A percentile compares a stretch with the other conserved stretches of the same genome.
phyloP scores from a whole-genome alignment of 2,329 filamentous ascomycete species.

The Stagonosporopsis chrysanthemi region DNA sequence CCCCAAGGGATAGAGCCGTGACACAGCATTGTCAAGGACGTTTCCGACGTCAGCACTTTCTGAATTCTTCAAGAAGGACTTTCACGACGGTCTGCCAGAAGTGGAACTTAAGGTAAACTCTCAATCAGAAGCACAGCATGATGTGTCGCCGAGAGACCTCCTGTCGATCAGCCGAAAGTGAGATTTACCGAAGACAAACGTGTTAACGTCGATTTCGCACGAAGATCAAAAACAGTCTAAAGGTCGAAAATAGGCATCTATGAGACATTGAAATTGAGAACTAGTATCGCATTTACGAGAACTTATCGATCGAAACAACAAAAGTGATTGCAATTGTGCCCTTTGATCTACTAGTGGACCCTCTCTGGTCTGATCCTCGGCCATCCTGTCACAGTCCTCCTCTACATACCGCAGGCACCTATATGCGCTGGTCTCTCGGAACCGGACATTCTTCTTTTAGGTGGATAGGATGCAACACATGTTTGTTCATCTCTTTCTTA shows the following conservation, averaged over 20 bases:
- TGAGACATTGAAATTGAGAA: too few species aligned
- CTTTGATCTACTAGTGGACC: neutral
- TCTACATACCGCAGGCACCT: neutral
- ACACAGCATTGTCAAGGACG: neutral
- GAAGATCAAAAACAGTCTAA: too few species aligned
- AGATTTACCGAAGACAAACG: too few species aligned
- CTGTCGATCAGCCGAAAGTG: too few species aligned
- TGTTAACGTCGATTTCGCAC: too few species aligned
- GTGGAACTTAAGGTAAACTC: too few species aligned
- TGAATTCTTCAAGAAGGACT: too few species aligned
- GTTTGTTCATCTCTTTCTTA: neutral
- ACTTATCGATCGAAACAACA: neutral
- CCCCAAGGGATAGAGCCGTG: neutral
- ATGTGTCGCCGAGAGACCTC: too few species aligned
- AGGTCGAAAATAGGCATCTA: too few species aligned
- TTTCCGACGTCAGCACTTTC: neutral
- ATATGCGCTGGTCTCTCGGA: neutral
- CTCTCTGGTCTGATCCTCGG: neutral
- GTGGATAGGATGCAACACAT: neutral
- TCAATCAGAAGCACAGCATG: too few species aligned
- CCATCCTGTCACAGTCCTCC: neutral
- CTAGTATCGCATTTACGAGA: too few species aligned
- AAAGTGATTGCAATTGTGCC: neutral
- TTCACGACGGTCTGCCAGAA: neutral
- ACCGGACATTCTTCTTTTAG: neutral